Evolutionary conservation across 2,329 filamentous ascomycete genomes (phyloP), one percentile per base, ranked within the genome.

Genomic region (Neofusicoccum parvum): DNA sequence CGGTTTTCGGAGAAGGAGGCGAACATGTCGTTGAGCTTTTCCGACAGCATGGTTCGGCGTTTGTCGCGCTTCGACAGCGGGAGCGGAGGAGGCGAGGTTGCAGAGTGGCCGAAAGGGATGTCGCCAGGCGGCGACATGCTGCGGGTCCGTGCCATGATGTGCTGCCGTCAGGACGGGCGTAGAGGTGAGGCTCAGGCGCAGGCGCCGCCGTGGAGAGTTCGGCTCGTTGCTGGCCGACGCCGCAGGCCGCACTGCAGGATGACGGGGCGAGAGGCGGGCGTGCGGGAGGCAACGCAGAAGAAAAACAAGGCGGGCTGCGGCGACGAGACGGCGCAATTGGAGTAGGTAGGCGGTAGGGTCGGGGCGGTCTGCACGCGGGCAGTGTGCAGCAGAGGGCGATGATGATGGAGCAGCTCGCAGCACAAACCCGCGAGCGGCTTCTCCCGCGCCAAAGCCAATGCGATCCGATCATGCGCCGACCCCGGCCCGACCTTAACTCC

Each of bases 31-130:
- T 87, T 85, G 6, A 97, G 86, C 69, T 91, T 90, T 67, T 97
- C 93, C 70, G 89, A 87, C 67, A 97, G 87, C 72, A 90, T 88
- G 72, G 92, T 92, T 68, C 93, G 89, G 75, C 94, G 89, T 79
- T 96, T 95, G 80, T 98, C 94, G 78, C 92, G 88, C 82, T 97
- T 97, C 46, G 92, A 94, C 39, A 84, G 81, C 39, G 91, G 92
- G 53, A 86, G 82, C 39, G 79, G 78, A 66, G 80, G 81, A 66
- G 82, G 80, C 14, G 80, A 80, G 59, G 78, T 74, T 48, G 76
- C 75, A 54, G 73, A 74, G 46, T 76, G 76, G 56, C 75, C 75
- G 27, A 76, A 70, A 58, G 75, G 72, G 63, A 77, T 74, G 53
- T 72, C 72, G 65, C 76, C 76, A 66, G 71, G 72, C 53, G 76